Evolutionary conservation across 2,329 filamentous ascomycete species (phyloP).

Genomic region (Aureobasidium sp.): DNA sequence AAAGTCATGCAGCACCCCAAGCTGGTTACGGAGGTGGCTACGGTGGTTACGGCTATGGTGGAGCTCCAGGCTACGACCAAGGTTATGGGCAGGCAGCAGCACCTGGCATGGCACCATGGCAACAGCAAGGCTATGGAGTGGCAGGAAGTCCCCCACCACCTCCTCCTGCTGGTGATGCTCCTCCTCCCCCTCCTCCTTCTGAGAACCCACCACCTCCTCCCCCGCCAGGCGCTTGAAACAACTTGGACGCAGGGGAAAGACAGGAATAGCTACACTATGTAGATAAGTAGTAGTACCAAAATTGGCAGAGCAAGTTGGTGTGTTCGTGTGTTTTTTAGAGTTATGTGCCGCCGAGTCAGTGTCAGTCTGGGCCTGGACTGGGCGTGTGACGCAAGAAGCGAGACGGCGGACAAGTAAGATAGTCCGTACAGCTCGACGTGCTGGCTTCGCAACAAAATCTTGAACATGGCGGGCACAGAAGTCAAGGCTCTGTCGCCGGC

Average conservation of each 20-base stretch:
- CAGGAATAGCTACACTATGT: background rate
- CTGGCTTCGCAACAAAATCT: background rate
- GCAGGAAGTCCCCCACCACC: conserved; percentile 45
- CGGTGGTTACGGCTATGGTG: conserved; percentile 16
- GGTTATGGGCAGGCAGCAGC: conserved; percentile 31
- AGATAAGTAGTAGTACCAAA: background rate
- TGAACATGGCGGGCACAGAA: conserved; percentile 15
- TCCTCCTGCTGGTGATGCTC: conserved; percentile 46
- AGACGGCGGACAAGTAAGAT: background rate
- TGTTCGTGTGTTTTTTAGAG: background rate
- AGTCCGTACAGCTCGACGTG: background rate
- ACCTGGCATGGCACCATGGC: conserved; percentile 16
- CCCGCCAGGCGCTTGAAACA: background rate
- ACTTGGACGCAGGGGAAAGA: background rate
- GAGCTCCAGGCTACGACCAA: conserved; percentile 14
- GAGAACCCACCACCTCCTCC: conserved; percentile 61
- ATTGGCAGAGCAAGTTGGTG: background rate
- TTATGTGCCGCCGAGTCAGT: background rate
- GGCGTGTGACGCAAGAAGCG: background rate
- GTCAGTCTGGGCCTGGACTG: background rate
- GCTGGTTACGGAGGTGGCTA: conserved; percentile 16
- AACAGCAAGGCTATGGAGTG: conserved; percentile 12
- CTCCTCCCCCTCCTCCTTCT: conserved; percentile 52
- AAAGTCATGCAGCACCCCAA: conserved; percentile 17
- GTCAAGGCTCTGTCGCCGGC: conserved; percentile 49